These are phyloP conservation scores for Asparagopsis taxiformis DNA, from an alignment of 31 red algal species.

Conservation along the genomic window DNA sequence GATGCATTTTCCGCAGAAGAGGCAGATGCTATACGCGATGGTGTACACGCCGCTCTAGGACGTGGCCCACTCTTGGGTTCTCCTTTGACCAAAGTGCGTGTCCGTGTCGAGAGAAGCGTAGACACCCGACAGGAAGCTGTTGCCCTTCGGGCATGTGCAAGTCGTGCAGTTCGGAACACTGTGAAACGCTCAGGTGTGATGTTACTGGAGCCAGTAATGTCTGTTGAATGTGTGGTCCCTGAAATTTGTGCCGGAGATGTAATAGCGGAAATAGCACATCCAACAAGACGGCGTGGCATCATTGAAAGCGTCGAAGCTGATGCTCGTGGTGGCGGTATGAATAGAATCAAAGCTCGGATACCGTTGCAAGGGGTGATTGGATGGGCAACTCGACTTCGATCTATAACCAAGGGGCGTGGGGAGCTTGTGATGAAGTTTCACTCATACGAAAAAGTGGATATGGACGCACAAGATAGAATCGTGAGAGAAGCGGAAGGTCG, in stretches of 20 bases:
- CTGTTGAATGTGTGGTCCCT: conserved; percentile 50
- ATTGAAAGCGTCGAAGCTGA: conserved; percentile 41
- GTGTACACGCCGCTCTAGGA: conserved; percentile 36
- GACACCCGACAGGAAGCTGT: conserved; percentile 6
- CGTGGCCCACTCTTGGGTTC: conserved; percentile 40
- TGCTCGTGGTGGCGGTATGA: not conserved
- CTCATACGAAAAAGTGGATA: conserved; percentile 42
- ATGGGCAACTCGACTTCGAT: conserved; percentile 76
- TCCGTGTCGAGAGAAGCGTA: conserved; percentile 3
- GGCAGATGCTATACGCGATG: conserved; percentile 37
- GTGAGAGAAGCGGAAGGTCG: conserved; percentile 13
- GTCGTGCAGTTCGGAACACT: conserved; percentile 48
- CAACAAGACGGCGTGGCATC: conserved; percentile 56
- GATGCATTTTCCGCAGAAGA: conserved; percentile 24
- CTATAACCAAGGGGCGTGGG: conserved; percentile 71
- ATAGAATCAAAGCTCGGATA: conserved; percentile 58
- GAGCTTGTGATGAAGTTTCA: conserved; percentile 69
- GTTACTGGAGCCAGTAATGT: conserved; percentile 88
- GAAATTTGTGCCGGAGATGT: conserved; percentile 65
- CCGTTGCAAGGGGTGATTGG: conserved; percentile 80
- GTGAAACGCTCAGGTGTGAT: conserved; percentile 28
- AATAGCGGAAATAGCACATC: conserved; percentile 68
- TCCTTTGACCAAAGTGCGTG: conserved; percentile 30
- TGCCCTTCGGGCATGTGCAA: conserved; percentile 69
- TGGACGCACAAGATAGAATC: conserved; percentile 16